A percentile compares a stretch with the other conserved stretches of the same genome.
Evolutionary conservation across 257 asterid genomes (phyloP).

Genomic region (Solanum paucissectum): DNA sequence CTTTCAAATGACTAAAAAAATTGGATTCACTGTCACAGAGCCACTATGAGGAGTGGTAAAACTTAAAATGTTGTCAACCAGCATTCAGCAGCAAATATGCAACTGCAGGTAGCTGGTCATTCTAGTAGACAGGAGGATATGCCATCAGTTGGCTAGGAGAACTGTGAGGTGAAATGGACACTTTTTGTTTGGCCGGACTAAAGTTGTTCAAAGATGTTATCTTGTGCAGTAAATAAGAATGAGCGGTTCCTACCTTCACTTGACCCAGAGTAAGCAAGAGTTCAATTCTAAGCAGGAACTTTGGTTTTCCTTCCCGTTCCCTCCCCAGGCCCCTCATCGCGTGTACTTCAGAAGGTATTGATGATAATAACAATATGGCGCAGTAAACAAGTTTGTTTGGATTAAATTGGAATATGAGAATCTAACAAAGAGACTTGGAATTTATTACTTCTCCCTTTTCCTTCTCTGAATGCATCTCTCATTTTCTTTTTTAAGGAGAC

Average conservation of each 20-base stretch:
- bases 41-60: not conserved
- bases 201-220: not conserved
- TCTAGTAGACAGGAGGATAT: not conserved
- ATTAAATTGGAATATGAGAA: not conserved
- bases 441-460: not conserved
- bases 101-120: not conserved
- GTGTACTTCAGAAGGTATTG: not conserved
- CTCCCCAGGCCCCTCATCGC: not conserved
- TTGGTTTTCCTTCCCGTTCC: not conserved
- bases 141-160: not conserved
- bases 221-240: not conserved
- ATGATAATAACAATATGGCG: not conserved
- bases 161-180: not conserved
- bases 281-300: not conserved
- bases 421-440: not conserved
- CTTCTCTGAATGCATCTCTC: not conserved
- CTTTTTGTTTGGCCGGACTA: not conserved
- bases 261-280: not conserved
- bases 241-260: not conserved
- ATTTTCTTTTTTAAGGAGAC: not conserved
- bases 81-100: not conserved
- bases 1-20: not conserved
- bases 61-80: not conserved
- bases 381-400: not conserved
- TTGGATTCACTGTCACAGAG: not conserved